Evolutionary conservation across 257 asterid species (phyloP), one percentile per base, ranked within the genome.

Genomic region (Verbena officinalis): DNA sequence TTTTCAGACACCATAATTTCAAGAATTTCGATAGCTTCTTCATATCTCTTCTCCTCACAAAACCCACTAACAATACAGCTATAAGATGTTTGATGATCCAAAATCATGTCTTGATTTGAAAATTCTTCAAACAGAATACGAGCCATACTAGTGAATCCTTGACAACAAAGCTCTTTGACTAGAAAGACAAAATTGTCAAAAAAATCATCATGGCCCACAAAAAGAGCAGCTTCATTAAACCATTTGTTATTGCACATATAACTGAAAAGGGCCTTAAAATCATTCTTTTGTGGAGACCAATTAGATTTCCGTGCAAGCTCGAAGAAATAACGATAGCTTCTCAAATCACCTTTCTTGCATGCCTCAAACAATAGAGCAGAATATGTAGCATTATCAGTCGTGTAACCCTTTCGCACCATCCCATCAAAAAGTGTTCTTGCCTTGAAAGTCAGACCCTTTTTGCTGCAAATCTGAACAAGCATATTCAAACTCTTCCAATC

Each of bases 261-360:
- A 58, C 68, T 21, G 24, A 90, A 53, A 70, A 86, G 86, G 73
- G 73, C 58, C 43, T 75, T 77, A 27, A 78, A 78, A 42, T 83
- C 88, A 62, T 83, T 82, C 52, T 52, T 68, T 15, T 72, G 77
- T 24, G 95, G 95, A 3, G 70, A 73, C 99, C 99, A 94, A 24
- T 80, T 81, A 73, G 73, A 64, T 64, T 62, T 72, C 14, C 34
- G 50, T n/a, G 90, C 88, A 24, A 86, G 79, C 30, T 64, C 68
- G 74, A 70, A 73, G 72, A 51, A 80, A 60, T 73, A 33, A 27
- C 4, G 60, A 69, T 90, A 75, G 78, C 83, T 70, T 71, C 50
- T 74, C 76, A 79, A 52, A 70, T 88, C 84, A 33, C 83, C 77
- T 60, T 74, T 86, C 69, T 77, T 84, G 84, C 95, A 81, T 55